Evolutionary conservation across 2,329 filamentous ascomycete genomes (phyloP).

Genomic region (Metarhizium sp.): DNA sequence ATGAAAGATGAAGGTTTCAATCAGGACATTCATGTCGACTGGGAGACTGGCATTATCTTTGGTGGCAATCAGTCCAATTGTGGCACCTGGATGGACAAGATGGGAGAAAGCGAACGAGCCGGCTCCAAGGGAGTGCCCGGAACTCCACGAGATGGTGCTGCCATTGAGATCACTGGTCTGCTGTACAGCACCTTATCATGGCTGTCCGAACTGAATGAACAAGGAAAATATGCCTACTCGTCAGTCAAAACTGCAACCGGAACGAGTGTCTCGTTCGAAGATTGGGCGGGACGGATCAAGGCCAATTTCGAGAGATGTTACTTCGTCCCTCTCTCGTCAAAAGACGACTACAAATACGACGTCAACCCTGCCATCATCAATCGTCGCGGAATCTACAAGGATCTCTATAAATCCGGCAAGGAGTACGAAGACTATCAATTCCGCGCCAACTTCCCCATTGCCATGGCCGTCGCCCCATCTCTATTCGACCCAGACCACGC

Average conservation of each 20-base stretch:
- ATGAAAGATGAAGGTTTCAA: conserved; percentile 92
- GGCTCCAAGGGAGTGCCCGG: conserved; percentile 89
- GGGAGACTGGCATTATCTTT: conserved; percentile 81
- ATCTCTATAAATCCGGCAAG: conserved; percentile 86
- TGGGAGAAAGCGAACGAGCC: conserved; percentile 93
- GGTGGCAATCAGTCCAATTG: conserved; percentile 93
- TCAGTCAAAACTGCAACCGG: conserved; percentile 60
- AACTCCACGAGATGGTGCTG: conserved; percentile 92
- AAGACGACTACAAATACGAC: conserved; percentile 68
- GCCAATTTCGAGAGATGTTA: conserved; percentile 87
- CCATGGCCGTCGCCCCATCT: conserved; percentile 86
- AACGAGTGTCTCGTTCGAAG: conserved; percentile 54
- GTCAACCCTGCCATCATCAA: conserved; percentile 74
- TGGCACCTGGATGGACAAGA: conserved; percentile 99
- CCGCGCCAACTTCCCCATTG: conserved; percentile 86
- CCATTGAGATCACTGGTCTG: conserved; percentile 89
- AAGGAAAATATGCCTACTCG: conserved; percentile 62
- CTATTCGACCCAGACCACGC: conserved; percentile 76
- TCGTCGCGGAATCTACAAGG: conserved; percentile 95
- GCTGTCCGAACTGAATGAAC: conserved; percentile 57
- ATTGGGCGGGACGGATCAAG: conserved; percentile 76
- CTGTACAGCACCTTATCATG: conserved; percentile 83
- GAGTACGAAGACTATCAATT: conserved; percentile 98
- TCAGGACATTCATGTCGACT: conserved; percentile 84
- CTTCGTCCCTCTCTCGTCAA: conserved; percentile 63